These are phyloP conservation scores for Rubia peregrina DNA, from an alignment of 305 asterid genomes.

Conservation along the genomic window DNA sequence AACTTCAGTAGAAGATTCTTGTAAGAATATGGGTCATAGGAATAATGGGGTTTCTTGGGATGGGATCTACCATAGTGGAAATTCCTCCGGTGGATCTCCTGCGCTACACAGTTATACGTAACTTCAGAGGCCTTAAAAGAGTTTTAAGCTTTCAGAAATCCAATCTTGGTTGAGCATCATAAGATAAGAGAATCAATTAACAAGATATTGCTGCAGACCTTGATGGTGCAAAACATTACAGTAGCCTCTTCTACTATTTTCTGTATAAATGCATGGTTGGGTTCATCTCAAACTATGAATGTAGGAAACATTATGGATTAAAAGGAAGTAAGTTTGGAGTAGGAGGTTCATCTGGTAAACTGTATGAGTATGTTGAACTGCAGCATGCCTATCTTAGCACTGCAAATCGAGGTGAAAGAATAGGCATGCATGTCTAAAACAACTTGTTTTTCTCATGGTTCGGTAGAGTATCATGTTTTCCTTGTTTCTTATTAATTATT, in stretches of 20 bases:
- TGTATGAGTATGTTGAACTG: neutral
- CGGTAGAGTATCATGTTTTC: neutral
- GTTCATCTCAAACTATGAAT: neutral
- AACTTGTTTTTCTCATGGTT: neutral
- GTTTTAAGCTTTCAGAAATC: neutral
- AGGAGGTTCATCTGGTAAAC: neutral
- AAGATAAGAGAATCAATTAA: neutral
- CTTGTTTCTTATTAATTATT: conserved; percentile 7
- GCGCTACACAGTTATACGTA: neutral
- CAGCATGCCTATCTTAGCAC: neutral
- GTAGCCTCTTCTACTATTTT: neutral
- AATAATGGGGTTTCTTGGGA: neutral
- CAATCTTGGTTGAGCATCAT: neutral
- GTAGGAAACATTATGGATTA: neutral
- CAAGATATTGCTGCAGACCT: neutral
- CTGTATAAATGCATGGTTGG: neutral
- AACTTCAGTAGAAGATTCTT: neutral
- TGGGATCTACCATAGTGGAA: neutral
- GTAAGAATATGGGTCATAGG: too few relatives aligned
- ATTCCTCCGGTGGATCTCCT: neutral
- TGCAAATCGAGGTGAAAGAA: neutral
- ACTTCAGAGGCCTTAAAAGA: neutral
- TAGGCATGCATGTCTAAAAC: neutral
- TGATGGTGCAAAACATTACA: neutral
- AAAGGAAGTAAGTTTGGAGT: neutral